Base-by-base conservation (phyloP, 768 basidiomycete species). In the Kwoniella bestiolae region DNA sequence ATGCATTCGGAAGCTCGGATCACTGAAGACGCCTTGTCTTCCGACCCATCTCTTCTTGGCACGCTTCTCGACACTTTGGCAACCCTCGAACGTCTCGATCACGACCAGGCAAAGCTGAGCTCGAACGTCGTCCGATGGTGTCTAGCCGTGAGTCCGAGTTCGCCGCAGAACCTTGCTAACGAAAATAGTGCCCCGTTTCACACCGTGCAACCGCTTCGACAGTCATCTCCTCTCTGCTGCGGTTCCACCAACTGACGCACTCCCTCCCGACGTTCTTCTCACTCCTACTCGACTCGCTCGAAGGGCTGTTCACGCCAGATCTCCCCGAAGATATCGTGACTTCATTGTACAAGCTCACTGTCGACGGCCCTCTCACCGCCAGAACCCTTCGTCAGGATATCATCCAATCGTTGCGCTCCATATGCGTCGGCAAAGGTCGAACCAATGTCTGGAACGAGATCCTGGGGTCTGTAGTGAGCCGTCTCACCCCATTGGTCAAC, bases 1-100 rank as follows among this genome's bases (percentile, higher is more conserved):
- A 35, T 75, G 9, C n/a, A 44, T 31, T 4, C 23, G 5, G 61
- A 66, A 31, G 51, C 52, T 18, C 29, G 49, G 26, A 55, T 18
- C 12, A 56, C 49, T 21, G 53, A 66, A 29, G 16, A 35, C 21
- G 49, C 56, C 23, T 25, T 58, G 16, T 50, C 51, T 11, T 16
- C 6, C 21, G 29, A 47, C 6, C 29, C 56, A 11, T 32, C 53
- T 29, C 34, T 23, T 35, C 11, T 59, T 11, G 50, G 56, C 5
- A 14, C 49, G 31, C 21, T 65, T 4, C 49, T 70, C 6, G 18
- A 45, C 8, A 29, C 35, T 12, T 55, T 68, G 26, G 35, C 49
- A 5, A 62, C 35, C 1, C 61, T 70, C 21, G 72, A 70, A 34
- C 46, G 35, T 18, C 53, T 73, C n/a, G 69, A 70, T 53, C 72